Conservation (phyloP, 176 grass and related monocot species). For the Echinochloa phyllopogon region DNA sequence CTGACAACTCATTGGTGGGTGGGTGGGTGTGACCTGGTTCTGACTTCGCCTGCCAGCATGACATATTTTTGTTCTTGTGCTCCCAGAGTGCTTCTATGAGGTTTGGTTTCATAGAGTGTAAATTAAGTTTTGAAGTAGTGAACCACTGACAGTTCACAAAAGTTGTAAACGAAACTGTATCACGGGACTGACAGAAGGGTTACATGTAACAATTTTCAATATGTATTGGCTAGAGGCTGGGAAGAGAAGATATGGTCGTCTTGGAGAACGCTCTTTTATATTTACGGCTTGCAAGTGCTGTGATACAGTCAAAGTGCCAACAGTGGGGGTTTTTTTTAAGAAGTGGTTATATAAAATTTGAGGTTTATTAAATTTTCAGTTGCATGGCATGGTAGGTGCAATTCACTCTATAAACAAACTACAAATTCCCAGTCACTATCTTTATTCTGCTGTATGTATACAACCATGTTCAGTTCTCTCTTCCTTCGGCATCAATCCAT, state of each 20-base stretch:
- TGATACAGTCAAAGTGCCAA: background rate
- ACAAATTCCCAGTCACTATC: too few relatives aligned
- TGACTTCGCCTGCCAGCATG: slow-evolving; percentile 1
- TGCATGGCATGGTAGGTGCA: background rate
- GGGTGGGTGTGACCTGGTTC: background rate
- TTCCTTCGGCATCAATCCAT: background rate
- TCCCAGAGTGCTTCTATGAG: background rate
- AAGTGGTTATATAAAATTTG: background rate
- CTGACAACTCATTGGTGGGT: slow-evolving; percentile 24
- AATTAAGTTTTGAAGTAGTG: slow-evolving; percentile 2
- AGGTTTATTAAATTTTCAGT: background rate
- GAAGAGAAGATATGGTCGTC: background rate
- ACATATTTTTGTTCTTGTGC: slow-evolving; percentile 29
- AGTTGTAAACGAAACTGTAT: slow-evolving; percentile 12
- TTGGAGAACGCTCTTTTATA: background rate
- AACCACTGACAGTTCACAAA: background rate
- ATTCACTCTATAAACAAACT: background rate
- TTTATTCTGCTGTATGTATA: background rate
- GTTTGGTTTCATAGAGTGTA: slow-evolving; percentile 23
- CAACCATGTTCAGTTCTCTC: background rate
- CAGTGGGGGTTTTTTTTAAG: background rate
- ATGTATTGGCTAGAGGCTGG: background rate
- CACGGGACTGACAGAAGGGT: background rate
- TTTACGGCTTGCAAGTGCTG: background rate
- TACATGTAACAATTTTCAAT: background rate